A percentile compares a stretch with the other conserved stretches of the same genome.
These are phyloP conservation scores for Dryadomyces quercus-mongolicae DNA, from an alignment of 2,329 filamentous ascomycete species.

Conservation along the genomic window DNA sequence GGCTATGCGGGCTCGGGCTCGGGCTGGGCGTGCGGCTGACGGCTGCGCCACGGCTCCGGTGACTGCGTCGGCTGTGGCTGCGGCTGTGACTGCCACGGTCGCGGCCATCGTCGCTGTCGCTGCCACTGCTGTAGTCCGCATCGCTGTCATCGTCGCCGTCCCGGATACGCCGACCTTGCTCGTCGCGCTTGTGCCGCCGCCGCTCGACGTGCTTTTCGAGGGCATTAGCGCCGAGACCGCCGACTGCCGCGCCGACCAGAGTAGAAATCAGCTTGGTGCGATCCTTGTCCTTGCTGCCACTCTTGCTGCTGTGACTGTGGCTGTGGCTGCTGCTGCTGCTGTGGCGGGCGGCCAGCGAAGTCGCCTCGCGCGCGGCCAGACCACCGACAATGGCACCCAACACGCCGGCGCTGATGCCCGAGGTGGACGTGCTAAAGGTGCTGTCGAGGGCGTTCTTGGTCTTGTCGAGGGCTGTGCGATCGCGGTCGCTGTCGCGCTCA, in stretches of 20 bases:
- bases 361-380: slow-evolving; percentile 33
- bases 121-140: slow-evolving; percentile 5
- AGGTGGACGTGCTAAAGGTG: slow-evolving; percentile 34
- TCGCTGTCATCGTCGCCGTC: slow-evolving; percentile 7
- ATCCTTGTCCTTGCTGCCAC: slow-evolving; percentile 13
- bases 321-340: slow-evolving; percentile 10
- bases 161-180: slow-evolving; percentile 18
- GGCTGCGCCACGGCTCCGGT: neutral
- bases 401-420: slow-evolving; percentile 38
- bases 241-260: slow-evolving; percentile 40
- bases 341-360: slow-evolving; percentile 17
- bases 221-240: slow-evolving; percentile 41
- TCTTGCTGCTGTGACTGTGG: slow-evolving; percentile 14
- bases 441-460: slow-evolving; percentile 29
- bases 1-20: neutral
- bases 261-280: slow-evolving; percentile 31
- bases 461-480: slow-evolving; percentile 24
- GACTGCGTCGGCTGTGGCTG: neutral
- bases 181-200: no score
- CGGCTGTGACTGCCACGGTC: neutral
- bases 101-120: slow-evolving; percentile 2
- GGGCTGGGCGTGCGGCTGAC: slow-evolving; percentile 1
- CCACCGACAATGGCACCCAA: slow-evolving; percentile 43
- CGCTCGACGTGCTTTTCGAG: slow-evolving; percentile 31
- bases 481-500: slow-evolving; percentile 5